These are phyloP conservation scores for Pythium folliculosum DNA, from an alignment of 352 stramenopile genomes.

Conservation along the genomic window DNA sequence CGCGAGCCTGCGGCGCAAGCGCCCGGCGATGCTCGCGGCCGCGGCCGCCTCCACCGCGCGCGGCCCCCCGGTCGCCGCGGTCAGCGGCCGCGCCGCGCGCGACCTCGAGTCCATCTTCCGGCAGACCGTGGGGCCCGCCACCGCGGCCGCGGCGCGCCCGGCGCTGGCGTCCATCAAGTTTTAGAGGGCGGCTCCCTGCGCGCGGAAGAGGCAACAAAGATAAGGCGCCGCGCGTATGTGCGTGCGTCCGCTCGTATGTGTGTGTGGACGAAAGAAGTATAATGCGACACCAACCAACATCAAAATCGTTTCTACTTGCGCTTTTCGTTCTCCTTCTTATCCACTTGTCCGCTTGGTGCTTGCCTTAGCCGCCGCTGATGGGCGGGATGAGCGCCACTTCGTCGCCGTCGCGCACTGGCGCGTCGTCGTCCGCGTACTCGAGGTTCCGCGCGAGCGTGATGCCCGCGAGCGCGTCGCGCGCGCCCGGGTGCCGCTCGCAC, in stretches of 20 bases:
- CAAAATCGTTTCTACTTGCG: no score
- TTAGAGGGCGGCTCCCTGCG: not conserved
- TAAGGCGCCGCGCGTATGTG: not conserved
- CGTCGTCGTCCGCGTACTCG: constrained; percentile 62
- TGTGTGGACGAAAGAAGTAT: not conserved
- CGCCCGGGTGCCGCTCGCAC: constrained; percentile 52
- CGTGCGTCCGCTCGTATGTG: not conserved
- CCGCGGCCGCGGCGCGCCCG: not conserved
- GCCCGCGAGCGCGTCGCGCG: constrained; percentile 39
- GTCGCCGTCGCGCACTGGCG: constrained; percentile 53
- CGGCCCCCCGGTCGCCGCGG: not conserved
- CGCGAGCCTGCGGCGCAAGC: constrained; percentile 41
- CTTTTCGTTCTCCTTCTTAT: constrained; percentile 3
- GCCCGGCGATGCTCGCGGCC: constrained; percentile 38
- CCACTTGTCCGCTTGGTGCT: no score
- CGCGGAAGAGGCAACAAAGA: no score
- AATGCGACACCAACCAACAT: not conserved
- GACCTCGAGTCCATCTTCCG: constrained; percentile 76
- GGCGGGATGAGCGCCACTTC: constrained; percentile 83
- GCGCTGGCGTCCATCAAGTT: constrained; percentile 25
- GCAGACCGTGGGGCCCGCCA: constrained; percentile 39
- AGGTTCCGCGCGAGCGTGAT: constrained; percentile 79
- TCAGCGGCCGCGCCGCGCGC: constrained; percentile 26
- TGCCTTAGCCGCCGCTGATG: constrained; percentile 59
- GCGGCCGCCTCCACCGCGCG: constrained; percentile 2